Percentiles rank a stretch among this genome's conserved stretches.
Evolutionary conservation across 345 rosid genomes (phyloP).

Genomic region (Sonneratia caseolaris): DNA sequence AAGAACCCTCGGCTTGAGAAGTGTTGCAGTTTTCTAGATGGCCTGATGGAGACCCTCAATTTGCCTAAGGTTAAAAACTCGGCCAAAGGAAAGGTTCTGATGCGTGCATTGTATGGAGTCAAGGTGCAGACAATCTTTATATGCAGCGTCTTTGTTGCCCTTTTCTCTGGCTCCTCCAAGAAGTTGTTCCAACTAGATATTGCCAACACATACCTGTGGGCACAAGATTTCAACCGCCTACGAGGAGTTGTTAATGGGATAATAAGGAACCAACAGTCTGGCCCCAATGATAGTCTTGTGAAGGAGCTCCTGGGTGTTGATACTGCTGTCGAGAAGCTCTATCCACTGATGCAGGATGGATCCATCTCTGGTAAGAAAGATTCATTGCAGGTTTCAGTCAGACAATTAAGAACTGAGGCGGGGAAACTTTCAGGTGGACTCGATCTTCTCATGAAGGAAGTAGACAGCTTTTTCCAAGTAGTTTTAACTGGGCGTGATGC

Average conservation of each 20-base stretch:
- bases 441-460: constrained; percentile 53
- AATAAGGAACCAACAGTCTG: constrained; percentile 35
- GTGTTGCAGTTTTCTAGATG: constrained; percentile 45
- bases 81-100: constrained; percentile 75
- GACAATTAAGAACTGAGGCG: constrained; percentile 28
- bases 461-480: constrained; percentile 73
- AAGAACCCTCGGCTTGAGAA: constrained; percentile 57
- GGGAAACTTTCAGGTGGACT: constrained; percentile 58
- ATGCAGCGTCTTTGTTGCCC: constrained; percentile 62
- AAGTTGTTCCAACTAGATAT: constrained; percentile 45
- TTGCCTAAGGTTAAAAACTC: constrained; percentile 87
- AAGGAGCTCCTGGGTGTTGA: constrained; percentile 63
- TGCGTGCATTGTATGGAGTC: constrained; percentile 81
- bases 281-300: constrained; percentile 28
- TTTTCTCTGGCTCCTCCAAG: constrained; percentile 56
- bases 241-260: constrained; percentile 41
- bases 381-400: constrained; percentile 20
- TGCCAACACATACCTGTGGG: constrained; percentile 41
- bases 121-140: constrained; percentile 69
- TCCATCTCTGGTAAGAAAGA: constrained; percentile 27
- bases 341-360: constrained; percentile 54
- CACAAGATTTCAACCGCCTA: constrained; percentile 41
- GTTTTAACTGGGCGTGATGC: constrained; percentile 73
- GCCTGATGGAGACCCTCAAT: constrained; percentile 44
- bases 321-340: constrained; percentile 43